Evolutionary conservation across 495 filamentous ascomycete genomes (phyloP).

Genomic region (Chaetomium fimeti): DNA sequence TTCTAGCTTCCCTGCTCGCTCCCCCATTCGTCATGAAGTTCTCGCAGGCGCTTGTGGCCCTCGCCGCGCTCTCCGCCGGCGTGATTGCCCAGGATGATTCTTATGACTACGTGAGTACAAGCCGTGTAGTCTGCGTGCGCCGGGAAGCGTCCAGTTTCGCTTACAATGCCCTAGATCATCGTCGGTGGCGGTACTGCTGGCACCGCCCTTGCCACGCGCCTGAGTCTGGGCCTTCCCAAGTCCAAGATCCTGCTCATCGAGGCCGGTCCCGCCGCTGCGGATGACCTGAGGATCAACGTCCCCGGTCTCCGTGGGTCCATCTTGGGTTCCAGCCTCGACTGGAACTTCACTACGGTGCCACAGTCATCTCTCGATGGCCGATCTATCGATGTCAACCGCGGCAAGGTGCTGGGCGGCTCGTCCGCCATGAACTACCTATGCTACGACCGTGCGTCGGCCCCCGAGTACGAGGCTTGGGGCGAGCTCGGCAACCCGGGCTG

Average conservation of each 20-base stretch:
- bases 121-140: not conserved
- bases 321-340: conserved; percentile 46
- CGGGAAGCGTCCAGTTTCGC: not conserved
- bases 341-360: conserved; percentile 17
- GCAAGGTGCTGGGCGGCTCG: conserved; percentile 57
- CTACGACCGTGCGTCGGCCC: conserved; percentile 45
- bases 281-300: conserved; percentile 48
- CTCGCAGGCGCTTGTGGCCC: not conserved
- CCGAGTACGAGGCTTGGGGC: conserved; percentile 52
- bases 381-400: conserved; percentile 43
- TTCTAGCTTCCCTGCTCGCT: not conserved
- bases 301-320: conserved; percentile 38
- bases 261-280: conserved; percentile 47
- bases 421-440: conserved; percentile 56
- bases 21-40: not conserved
- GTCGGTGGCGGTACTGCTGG: conserved; percentile 63
- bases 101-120: conserved; percentile 11
- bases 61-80: not conserved
- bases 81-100: not conserved
- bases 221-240: conserved; percentile 52
- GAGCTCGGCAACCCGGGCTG: conserved; percentile 54
- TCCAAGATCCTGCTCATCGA: conserved; percentile 55
- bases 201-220: conserved; percentile 53
- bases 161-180: conserved; percentile 47
- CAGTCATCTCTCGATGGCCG: conserved; percentile 5